Evolutionary conservation across 345 rosid genomes (phyloP), one percentile per base, ranked within the genome.

Genomic region (Passiflora organensis): DNA sequence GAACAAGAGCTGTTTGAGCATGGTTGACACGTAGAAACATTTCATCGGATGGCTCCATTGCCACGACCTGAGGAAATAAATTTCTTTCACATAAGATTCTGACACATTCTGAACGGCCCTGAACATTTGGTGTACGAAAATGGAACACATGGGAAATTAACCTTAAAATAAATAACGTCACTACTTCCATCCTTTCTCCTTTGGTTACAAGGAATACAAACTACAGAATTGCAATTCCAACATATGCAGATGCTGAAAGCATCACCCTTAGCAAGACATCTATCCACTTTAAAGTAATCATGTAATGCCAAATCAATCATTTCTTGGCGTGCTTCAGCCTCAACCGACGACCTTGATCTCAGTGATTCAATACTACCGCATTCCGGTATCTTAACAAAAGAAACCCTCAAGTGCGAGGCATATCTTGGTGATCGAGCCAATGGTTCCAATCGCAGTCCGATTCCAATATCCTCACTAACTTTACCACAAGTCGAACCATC

Each of bases 21-120:
- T 57, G 55, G 64, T 83, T 86, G 64, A 86, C 87, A 61, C 86
- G 82, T 68, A 89, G 89, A 75, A 83, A 66, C 16, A 70, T 60
- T 74, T 89, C 86, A 56, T 81, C 81, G 46, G 87, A 81, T 58
- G 99, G 99, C 76, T 93, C 96, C 94, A 86, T 69, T 6, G 96
- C 83, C 38, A 86, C 79, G 43, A 89, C 99, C 96, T 91, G 79
- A 58, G 43, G 57, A 66, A 24, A 70, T 13, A 25, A 76, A 80
- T 42, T 28, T 60, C 43, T 48, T 62, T 53, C 28, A 24, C 13
- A 77, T 60, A 58, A 62, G 45, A 57, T 54, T 55, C 56, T 20
- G 54, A 24, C 43, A 57, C 32, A 39, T 13, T 47, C 19, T 53
- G 47, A 36, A 32, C 43, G 45, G 60, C 44, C 50, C 23, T 25